Base-by-base conservation (phyloP, 345 rosid species). In the Populus alba region DNA sequence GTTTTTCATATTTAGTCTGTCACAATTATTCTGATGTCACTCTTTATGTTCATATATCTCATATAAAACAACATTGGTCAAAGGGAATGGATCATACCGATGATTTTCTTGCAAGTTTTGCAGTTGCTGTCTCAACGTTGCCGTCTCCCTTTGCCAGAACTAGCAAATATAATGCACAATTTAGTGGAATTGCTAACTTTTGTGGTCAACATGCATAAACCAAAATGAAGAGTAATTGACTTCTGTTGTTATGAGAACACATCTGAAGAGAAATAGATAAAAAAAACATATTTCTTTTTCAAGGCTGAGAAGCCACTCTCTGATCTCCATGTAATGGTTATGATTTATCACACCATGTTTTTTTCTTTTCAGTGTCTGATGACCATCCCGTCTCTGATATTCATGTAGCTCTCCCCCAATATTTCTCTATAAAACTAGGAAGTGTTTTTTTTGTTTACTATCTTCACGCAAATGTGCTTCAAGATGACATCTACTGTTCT, bases 111-210 rank as follows among this genome's bases (percentile, higher is more conserved):
- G 92, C 87, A 94, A 83, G 80, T 77, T 84, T 33, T 90, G 92
- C 70, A 94, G 87, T 63, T 94, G 96, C 62, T 85, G 89, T 83
- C 90, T 90, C 73, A 94, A 81, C 74, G 86, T 79, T 71, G 88
- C 91, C 70, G 90, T 91, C 88, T 92, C 98, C 76, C 82, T 89
- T 75, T 89, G 94, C 98, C 97, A 94, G 74, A 86, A 90, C 97
- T 94, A 83, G 73, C 47, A 84, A 86, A 73, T 13, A 15, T 47
- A 63, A 78, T 25, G 35, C 71, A 77, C 47, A 53, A 70, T 77
- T 77, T 79, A 76, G 29, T 6, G 57, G 55, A 16, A 37, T 35
- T 20, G 11, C 23, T 49, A 16, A 35, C 66, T 67, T 53, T 25
- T 38, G 18, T 76, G 47, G 10, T 68, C 68, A 22, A 35, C 2